A percentile compares a stretch with the other conserved stretches of the same genome.
These are phyloP conservation scores for Kodamaea alishanica DNA, from an alignment of 1,139 yeast genomes.

Conservation along the genomic window DNA sequence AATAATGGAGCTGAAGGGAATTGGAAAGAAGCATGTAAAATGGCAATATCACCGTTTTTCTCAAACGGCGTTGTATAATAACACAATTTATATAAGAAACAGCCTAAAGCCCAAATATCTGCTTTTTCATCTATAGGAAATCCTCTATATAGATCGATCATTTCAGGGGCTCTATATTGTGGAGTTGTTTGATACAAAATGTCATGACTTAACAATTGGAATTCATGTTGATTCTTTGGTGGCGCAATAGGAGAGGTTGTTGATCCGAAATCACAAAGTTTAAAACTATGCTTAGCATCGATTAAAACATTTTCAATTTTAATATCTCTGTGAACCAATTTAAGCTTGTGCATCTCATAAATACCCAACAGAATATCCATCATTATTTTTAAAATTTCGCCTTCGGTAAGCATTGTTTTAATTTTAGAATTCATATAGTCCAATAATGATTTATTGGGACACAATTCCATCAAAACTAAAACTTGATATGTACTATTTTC, in stretches of 20 bases:
- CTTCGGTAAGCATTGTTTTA: constrained; percentile 58
- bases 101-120: constrained; percentile 84
- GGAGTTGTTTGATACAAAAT: constrained; percentile 76
- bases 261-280: constrained; percentile 77
- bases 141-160: constrained; percentile 68
- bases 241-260: constrained; percentile 60
- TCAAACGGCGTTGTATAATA: constrained; percentile 83
- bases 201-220: constrained; percentile 59
- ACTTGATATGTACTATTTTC: constrained; percentile 63
- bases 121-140: constrained; percentile 71
- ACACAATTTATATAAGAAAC: constrained; percentile 70
- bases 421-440: constrained; percentile 73
- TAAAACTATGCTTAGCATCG: constrained; percentile 52
- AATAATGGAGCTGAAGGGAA: constrained; percentile 55
- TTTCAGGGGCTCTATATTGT: constrained; percentile 78
- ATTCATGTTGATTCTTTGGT: constrained; percentile 61
- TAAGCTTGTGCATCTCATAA: constrained; percentile 65
- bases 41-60: constrained; percentile 68
- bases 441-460: constrained; percentile 66
- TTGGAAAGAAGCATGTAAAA: constrained; percentile 60
- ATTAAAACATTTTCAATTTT: constrained; percentile 76
- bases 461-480: constrained; percentile 71
- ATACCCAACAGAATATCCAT: constrained; percentile 64
- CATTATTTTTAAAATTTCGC: constrained; percentile 64
- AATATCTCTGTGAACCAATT: constrained; percentile 69